Percentiles rank a stretch among this genome's conserved stretches.
Conservation (phyloP, 495 filamentous ascomycete species). For the Talaromyces adpressus region DNA sequence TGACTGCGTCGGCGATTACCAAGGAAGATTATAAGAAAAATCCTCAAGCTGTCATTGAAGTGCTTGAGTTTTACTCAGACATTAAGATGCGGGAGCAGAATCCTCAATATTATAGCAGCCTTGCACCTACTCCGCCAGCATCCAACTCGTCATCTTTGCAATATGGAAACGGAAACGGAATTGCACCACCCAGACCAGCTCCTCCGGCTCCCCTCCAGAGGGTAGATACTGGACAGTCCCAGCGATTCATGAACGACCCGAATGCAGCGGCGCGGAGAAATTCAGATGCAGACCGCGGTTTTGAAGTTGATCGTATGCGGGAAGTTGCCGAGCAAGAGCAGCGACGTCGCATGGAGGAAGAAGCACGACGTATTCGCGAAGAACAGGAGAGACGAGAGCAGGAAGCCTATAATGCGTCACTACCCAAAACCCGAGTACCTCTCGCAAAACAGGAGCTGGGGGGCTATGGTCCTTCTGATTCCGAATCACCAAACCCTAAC, state of each 20-base stretch:
- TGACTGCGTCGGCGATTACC: conserved; percentile 92
- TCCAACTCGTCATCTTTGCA: conserved; percentile 52
- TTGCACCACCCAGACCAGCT: conserved; percentile 71
- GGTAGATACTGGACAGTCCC: conserved; percentile 34
- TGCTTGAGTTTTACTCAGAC: conserved; percentile 95
- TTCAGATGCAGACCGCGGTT: conserved; percentile 27
- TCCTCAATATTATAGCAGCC: conserved; percentile 64
- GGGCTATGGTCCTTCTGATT: conserved; percentile 48
- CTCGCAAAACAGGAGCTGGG: conserved; percentile 85
- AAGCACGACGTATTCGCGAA: conserved; percentile 36
- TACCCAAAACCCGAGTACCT: conserved; percentile 68
- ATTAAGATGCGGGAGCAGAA: conserved; percentile 82
- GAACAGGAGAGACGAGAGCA: conserved; percentile 66
- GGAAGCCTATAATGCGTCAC: conserved; percentile 78
- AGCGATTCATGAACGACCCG: conserved; percentile 29
- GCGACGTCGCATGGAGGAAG: conserved; percentile 45
- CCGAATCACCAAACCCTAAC: conserved; percentile 39
- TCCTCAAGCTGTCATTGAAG: conserved; percentile 96
- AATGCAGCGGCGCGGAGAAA: conserved; percentile 23
- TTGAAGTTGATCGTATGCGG: conserved; percentile 40
- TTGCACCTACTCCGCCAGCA: conserved; percentile 60
- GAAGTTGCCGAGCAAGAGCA: conserved; percentile 41
- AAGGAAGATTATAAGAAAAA: conserved; percentile 97
- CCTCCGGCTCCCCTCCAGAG: conserved; percentile 46
- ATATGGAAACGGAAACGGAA: conserved; percentile 57